Conservation (phyloP, 2,329 filamentous ascomycete species). For the Ceratocystis variospora region DNA sequence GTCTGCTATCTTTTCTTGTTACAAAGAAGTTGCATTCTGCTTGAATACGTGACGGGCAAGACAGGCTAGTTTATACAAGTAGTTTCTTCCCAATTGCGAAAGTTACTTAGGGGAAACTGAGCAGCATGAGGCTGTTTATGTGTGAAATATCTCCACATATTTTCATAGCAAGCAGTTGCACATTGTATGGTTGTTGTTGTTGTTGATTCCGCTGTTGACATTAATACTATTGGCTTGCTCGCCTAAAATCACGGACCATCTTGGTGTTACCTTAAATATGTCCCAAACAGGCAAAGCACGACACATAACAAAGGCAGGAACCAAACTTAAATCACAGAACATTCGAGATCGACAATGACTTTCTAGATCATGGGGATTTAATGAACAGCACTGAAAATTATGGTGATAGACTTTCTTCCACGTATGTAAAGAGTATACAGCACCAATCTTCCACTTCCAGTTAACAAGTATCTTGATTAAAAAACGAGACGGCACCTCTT, state of each 20-base stretch:
- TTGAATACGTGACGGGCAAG: too few species aligned
- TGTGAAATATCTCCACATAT: neutral
- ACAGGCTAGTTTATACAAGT: too few species aligned
- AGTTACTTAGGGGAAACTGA: neutral
- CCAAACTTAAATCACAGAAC: neutral
- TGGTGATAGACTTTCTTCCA: neutral
- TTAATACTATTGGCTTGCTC: neutral
- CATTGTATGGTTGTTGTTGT: neutral
- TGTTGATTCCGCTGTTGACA: neutral
- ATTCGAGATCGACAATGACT: neutral
- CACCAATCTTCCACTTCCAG: neutral
- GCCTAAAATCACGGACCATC: neutral
- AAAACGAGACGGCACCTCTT: too few species aligned
- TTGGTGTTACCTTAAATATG: conserved; percentile 3
- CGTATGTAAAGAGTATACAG: neutral
- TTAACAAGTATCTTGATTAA: neutral
- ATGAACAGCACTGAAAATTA: neutral
- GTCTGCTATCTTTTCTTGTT: too few species aligned
- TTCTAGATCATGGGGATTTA: neutral
- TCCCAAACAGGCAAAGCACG: neutral
- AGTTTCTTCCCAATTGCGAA: neutral
- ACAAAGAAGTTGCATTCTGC: neutral
- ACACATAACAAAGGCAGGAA: neutral
- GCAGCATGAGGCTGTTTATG: neutral
- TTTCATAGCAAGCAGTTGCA: neutral